A percentile compares a stretch with the other conserved stretches of the same genome.
phyloP scores from a whole-genome alignment of 805 yeast genomes.

The Kodamaea nitidulidarum region DNA sequence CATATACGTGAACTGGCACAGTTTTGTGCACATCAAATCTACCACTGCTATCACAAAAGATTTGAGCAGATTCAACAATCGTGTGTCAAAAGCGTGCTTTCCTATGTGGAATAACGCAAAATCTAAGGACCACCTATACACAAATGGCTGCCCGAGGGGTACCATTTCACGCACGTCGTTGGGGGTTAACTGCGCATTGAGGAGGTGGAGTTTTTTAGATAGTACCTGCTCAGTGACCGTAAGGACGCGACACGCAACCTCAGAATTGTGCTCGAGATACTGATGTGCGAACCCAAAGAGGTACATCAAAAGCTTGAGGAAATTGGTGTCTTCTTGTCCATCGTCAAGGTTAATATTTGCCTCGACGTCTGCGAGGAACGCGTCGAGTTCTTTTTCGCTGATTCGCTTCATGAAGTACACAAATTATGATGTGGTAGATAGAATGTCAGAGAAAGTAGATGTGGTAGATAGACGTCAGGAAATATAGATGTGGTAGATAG shows the following conservation, averaged over 20 bases:
- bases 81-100: conserved; percentile 11
- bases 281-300: conserved; percentile 31
- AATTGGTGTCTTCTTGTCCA: conserved; percentile 26
- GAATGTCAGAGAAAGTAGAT: no score
- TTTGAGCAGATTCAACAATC: conserved; percentile 22
- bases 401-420: not conserved
- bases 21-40: conserved; percentile 25
- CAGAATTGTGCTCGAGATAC: conserved; percentile 13
- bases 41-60: conserved; percentile 32
- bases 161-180: conserved; percentile 13
- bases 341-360: conserved; percentile 28
- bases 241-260: conserved; percentile 21
- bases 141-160: conserved; percentile 9
- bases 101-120: conserved; percentile 27
- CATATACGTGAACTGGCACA: conserved; percentile 26
- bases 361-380: conserved; percentile 34
- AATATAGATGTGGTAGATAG: no score
- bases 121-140: conserved; percentile 30
- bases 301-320: conserved; percentile 30
- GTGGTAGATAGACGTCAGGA: no score
- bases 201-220: conserved; percentile 25
- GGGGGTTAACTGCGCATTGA: conserved; percentile 17
- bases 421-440: no score
- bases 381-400: conserved; percentile 22
- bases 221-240: conserved; percentile 33